These are phyloP conservation scores for Hortaea werneckii DNA, from an alignment of 2,329 filamentous ascomycete species.

Conservation along the genomic window DNA sequence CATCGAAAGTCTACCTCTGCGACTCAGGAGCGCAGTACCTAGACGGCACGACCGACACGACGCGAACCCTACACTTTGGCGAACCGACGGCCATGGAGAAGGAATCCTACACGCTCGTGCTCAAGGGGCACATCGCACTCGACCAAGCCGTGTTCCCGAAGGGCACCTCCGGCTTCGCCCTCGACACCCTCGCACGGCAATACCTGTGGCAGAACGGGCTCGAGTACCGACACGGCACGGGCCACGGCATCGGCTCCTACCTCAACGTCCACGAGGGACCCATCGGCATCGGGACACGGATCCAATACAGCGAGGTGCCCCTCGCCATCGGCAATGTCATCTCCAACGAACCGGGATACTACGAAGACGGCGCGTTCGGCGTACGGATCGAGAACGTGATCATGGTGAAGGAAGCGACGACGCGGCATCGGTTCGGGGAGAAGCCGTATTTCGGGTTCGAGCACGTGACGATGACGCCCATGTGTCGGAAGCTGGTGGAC, in stretches of 20 bases:
- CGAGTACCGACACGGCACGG: conserved; percentile 93
- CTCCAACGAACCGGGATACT: conserved; percentile 90
- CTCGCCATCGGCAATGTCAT: conserved; percentile 88
- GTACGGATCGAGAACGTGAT: conserved; percentile 96
- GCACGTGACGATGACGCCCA: conserved; percentile 93
- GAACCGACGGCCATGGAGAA: conserved; percentile 72
- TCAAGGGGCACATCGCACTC: conserved; percentile 87
- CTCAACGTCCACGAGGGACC: conserved; percentile 96
- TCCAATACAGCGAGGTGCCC: conserved; percentile 84
- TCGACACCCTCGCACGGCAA: conserved; percentile 81
- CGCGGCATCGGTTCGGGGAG: conserved; percentile 78
- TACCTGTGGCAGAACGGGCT: conserved; percentile 87
- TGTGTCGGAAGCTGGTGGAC: conserved; percentile 83
- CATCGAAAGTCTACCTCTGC: conserved; percentile 79
- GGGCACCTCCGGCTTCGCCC: conserved; percentile 83
- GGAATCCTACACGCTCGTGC: conserved; percentile 82
- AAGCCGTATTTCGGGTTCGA: conserved; percentile 93
- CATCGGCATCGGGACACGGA: conserved; percentile 86
- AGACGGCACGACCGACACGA: conserved; percentile 94
- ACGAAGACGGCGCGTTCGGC: conserved; percentile 89
- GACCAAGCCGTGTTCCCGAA: conserved; percentile 86
- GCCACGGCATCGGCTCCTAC: conserved; percentile 89
- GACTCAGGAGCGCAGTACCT: conserved; percentile 95
- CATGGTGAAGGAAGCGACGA: conserved; percentile 80
- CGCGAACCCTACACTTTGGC: conserved; percentile 85